These are phyloP conservation scores for Urochloa ruziziensis DNA, from an alignment of 176 grass and related monocot species.

Conservation along the genomic window DNA sequence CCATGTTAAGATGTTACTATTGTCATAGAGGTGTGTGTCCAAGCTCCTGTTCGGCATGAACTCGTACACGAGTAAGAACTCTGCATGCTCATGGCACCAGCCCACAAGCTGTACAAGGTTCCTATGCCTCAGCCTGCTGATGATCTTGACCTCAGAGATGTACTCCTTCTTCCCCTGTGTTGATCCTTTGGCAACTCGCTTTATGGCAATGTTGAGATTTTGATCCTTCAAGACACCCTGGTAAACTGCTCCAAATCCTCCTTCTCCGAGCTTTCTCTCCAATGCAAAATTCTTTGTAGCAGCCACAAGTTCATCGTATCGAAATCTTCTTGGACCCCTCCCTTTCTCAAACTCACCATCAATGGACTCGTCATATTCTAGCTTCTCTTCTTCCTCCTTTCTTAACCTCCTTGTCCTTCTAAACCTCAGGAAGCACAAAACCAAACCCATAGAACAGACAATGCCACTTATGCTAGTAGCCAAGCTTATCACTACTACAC, in stretches of 20 bases:
- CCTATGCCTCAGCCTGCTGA: conserved; percentile 63
- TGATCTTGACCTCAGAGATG: conserved; percentile 77
- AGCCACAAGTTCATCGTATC: conserved; percentile 37
- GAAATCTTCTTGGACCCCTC: conserved; percentile 54
- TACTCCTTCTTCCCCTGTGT: conserved; percentile 76
- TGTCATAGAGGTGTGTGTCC: conserved; percentile 55
- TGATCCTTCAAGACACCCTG: conserved; percentile 42
- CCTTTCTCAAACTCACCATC: conserved; percentile 58
- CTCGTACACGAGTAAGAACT: conserved; percentile 52
- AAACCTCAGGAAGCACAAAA: conserved; percentile 33
- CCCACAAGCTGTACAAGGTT: conserved; percentile 70
- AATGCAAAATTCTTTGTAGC: conserved; percentile 49
- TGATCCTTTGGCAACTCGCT: conserved; percentile 57
- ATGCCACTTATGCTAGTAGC: background rate
- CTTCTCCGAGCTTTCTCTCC: conserved; percentile 70
- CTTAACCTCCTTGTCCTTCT: conserved; percentile 31
- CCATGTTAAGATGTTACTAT: conserved; percentile 35
- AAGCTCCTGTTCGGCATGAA: conserved; percentile 79
- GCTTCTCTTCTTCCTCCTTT: conserved; percentile 23
- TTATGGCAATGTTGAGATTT: conserved; percentile 59
- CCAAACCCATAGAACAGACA: conserved; percentile 27
- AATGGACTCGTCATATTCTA: conserved; percentile 27
- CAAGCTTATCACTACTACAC: conserved; percentile 31
- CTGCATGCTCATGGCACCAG: conserved; percentile 58
- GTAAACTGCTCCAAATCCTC: conserved; percentile 70